Conservation (phyloP, 305 asterid species). For the Fraxinus angustifolia region DNA sequence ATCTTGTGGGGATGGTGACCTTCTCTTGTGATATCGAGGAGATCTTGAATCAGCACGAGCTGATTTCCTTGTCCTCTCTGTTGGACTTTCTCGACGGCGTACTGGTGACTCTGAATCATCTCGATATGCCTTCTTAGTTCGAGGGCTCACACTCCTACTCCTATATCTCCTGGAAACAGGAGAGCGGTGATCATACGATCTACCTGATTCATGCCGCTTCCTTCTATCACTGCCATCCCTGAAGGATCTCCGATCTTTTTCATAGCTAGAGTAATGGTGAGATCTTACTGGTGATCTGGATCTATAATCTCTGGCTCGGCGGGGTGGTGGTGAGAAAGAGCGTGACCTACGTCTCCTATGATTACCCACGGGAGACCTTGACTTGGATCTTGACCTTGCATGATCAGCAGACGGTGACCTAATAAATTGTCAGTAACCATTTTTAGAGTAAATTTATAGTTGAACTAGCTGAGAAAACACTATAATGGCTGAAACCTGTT, state of each 20-base stretch:
- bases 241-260: constrained; percentile 60
- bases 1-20: constrained; percentile 62
- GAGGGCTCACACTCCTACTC: constrained; percentile 76
- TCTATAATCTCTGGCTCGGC: constrained; percentile 58
- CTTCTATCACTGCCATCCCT: constrained; percentile 59
- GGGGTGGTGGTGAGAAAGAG: constrained; percentile 75
- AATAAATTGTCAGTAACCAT: constrained; percentile 26
- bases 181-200: constrained; percentile 49
- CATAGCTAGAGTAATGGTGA: constrained; percentile 70
- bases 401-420: constrained; percentile 66
- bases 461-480: constrained; percentile 7
- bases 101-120: constrained; percentile 65
- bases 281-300: constrained; percentile 81
- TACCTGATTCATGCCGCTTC: constrained; percentile 54
- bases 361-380: constrained; percentile 71
- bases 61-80: constrained; percentile 48
- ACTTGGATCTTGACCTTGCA: constrained; percentile 65
- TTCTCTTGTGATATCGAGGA: constrained; percentile 56
- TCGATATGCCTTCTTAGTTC: constrained; percentile 51
- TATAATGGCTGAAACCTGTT: neutral
- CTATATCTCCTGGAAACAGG: constrained; percentile 67
- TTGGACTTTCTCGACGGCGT: constrained; percentile 50
- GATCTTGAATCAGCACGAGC: constrained; percentile 62
- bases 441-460: constrained; percentile 7
- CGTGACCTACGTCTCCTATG: constrained; percentile 64